Percentiles rank a stretch among this genome's conserved stretches.
Evolutionary conservation across 31 red algal species (phyloP).

Genomic region (Endocladia muricata): DNA sequence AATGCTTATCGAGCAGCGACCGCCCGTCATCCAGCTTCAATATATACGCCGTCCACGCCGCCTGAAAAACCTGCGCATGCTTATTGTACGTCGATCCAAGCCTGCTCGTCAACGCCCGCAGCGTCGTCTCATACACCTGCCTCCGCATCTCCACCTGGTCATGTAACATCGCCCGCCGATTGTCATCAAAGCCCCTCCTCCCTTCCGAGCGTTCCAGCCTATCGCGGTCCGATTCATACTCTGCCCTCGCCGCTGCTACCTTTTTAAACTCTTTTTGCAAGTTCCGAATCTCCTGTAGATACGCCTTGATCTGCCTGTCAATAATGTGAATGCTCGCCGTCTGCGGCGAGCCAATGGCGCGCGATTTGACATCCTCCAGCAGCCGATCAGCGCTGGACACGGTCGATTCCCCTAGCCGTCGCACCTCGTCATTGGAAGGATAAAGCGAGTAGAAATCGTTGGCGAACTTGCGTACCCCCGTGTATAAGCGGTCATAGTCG

Average conservation of each 20-base stretch:
- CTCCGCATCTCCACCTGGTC: constrained; percentile 40
- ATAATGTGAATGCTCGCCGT: constrained; percentile 47
- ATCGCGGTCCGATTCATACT: constrained; percentile 42
- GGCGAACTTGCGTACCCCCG: constrained; percentile 65
- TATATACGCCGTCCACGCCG: constrained; percentile 74
- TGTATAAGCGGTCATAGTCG: constrained; percentile 75
- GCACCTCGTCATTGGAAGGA: constrained; percentile 74
- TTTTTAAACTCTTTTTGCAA: constrained; percentile 77
- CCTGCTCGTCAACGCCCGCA: constrained; percentile 46
- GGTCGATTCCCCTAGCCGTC: constrained; percentile 64
- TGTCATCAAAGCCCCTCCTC: constrained; percentile 58
- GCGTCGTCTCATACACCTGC: constrained; percentile 63
- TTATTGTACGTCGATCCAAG: constrained; percentile 71
- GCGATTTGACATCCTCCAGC: constrained; percentile 45
- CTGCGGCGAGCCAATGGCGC: constrained; percentile 18
- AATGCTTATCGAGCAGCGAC: constrained; percentile 56
- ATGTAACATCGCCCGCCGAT: background rate
- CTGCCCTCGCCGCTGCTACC: constrained; percentile 39
- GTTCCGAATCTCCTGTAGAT: constrained; percentile 67
- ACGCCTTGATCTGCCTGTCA: constrained; percentile 71
- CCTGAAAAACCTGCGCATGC: constrained; percentile 79
- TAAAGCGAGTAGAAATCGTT: constrained; percentile 83
- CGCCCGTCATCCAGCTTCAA: constrained; percentile 54
- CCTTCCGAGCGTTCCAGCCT: constrained; percentile 43
- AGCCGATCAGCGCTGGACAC: constrained; percentile 49